A percentile compares a stretch with the other conserved stretches of the same genome.
Conservation (phyloP, 2,329 filamentous ascomycete genomes). For the Scortechinia acanthostroma region DNA sequence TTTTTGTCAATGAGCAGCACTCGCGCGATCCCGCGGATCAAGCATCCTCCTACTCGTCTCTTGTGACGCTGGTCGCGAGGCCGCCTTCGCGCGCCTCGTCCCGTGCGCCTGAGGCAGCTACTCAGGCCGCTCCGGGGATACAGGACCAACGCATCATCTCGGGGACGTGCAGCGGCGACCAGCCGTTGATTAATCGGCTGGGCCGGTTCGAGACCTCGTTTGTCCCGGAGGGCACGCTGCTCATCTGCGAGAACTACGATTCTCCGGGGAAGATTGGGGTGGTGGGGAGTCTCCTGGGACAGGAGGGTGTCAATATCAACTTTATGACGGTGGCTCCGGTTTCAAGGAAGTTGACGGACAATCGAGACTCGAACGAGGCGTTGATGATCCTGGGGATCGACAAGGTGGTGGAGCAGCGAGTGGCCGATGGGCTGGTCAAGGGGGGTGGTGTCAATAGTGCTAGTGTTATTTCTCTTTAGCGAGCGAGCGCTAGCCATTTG, state of each 20-base stretch:
- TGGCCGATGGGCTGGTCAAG: slow-evolving; percentile 36
- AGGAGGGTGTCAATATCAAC: slow-evolving; percentile 68
- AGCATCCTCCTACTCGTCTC: slow-evolving; percentile 58
- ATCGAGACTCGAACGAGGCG: slow-evolving; percentile 50
- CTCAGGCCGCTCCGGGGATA: too few species aligned
- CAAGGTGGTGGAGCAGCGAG: slow-evolving; percentile 49
- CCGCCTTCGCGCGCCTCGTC: slow-evolving; percentile 14
- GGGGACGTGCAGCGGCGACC: slow-evolving; percentile 23
- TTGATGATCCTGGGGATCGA: slow-evolving; percentile 77
- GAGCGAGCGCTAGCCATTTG: too few species aligned
- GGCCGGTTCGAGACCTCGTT: slow-evolving; percentile 71
- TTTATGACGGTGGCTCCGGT: slow-evolving; percentile 69
- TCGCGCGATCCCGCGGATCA: slow-evolving; percentile 51
- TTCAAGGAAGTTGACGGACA: slow-evolving; percentile 29
- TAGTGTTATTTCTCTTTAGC: not conserved
- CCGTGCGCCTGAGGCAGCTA: too few species aligned
- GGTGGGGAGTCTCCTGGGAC: slow-evolving; percentile 66
- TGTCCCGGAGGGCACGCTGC: slow-evolving; percentile 63
- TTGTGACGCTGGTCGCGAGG: slow-evolving; percentile 61
- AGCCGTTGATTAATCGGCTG: slow-evolving; percentile 43
- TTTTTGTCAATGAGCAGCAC: slow-evolving; percentile 70
- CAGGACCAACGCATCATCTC: slow-evolving; percentile 40
- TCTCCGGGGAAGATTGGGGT: slow-evolving; percentile 76
- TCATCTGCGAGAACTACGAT: slow-evolving; percentile 79
- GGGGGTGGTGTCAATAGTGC: slow-evolving; percentile 35